Evolutionary conservation across 208 protist species (phyloP).

Genomic region (Vickermania spadyakhi): DNA sequence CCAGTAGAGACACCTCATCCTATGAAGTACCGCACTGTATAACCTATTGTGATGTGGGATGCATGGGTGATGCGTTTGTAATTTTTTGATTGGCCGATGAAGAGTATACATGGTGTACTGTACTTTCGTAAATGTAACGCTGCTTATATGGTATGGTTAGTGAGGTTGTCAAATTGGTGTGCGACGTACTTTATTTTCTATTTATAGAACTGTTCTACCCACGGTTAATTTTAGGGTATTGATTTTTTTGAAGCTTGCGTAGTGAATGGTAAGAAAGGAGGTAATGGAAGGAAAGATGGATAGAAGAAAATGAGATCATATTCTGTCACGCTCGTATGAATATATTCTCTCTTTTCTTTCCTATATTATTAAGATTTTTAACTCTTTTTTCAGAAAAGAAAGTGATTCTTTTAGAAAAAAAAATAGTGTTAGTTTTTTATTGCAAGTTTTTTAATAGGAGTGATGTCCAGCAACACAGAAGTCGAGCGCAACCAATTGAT

Average conservation of each 20-base stretch:
- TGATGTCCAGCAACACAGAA: neutral
- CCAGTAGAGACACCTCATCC: too few relatives aligned
- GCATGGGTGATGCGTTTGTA: too few relatives aligned
- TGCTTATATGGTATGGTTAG: too few relatives aligned
- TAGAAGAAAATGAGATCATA: constrained; percentile 1
- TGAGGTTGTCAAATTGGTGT: neutral
- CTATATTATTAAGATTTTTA: neutral
- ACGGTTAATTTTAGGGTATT: neutral
- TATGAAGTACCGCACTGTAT: too few relatives aligned
- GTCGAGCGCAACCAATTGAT: neutral
- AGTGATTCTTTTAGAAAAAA: neutral
- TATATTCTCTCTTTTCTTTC: neutral
- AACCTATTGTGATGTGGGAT: too few relatives aligned
- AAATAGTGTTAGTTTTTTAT: neutral
- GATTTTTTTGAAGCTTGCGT: neutral
- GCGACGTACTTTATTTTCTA: neutral
- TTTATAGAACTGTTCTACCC: neutral
- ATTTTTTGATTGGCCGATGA: too few relatives aligned
- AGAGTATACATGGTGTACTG: too few relatives aligned
- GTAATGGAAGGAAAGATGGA: constrained; percentile 1
- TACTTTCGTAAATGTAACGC: too few relatives aligned
- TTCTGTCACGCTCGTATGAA: neutral
- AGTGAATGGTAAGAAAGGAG: neutral
- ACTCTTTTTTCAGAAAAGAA: neutral
- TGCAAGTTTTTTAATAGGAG: neutral